Evolutionary conservation across 768 basidiomycete species (phyloP), one percentile per base, ranked within the genome.

Genomic region (Kwoniella sp.): DNA sequence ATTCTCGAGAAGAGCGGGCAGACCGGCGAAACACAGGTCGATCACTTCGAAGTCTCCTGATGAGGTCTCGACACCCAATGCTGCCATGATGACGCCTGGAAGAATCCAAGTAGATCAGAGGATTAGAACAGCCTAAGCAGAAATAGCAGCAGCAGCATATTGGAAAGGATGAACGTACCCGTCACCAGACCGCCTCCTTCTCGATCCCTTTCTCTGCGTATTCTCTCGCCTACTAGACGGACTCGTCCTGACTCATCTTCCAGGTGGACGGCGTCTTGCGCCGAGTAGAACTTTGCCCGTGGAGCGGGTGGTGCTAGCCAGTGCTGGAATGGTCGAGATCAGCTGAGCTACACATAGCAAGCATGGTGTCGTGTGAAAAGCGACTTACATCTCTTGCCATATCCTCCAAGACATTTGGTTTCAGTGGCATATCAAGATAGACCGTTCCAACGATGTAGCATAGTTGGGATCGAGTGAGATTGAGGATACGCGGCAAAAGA

Each of bases 361-460:
- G 34, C 34, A 34, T 5, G 34, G 34, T 5, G 34, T 34, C 34
- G 28, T 30, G 31, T 2, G 31, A 9, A 22, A 59, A n/a, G n/a
- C n/a, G n/a, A 84, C 91, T 71, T 75, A 97, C 96, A 73, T 99
- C 93, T 79, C 91, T 86, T 25, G 89, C 92, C 69, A 98, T 86
- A 69, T 99, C 96, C 73, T 93, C 90, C 67, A 99, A 85, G n/a
- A 99, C 91, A 75, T 97, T 98, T 0, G 95, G 95, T 76, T 99
- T 99, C 57, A 98, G 84, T 9, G 93, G 92, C 96, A 99, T 99
- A 66, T 99, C 93, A 88, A 98, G 89, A 80, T 97, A 99, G 5
- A 97, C 88, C 0, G 96, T 99, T 2, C 96, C 96, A 59, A 96
- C 83, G 66, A 98, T 86, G 80, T 89, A 97, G 80, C 93, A 96